These are phyloP conservation scores for Tylopilus plumbeoviolaceoides DNA, from an alignment of 768 basidiomycete species.

Conservation along the genomic window DNA sequence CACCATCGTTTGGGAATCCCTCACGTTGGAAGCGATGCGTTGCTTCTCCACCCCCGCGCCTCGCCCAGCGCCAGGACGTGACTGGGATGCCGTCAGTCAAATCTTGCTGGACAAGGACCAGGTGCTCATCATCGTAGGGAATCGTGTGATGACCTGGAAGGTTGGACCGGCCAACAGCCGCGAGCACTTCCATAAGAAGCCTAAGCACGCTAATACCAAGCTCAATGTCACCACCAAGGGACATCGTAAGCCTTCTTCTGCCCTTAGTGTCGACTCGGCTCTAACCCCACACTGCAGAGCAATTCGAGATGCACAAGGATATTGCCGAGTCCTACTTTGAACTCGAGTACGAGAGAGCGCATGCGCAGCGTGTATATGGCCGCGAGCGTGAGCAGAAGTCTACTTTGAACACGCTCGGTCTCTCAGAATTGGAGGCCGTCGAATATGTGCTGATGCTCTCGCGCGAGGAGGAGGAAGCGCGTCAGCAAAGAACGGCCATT, in stretches of 20 bases:
- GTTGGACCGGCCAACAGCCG: slow-evolving; percentile 42
- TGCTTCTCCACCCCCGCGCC: slow-evolving; percentile 48
- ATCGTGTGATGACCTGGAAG: slow-evolving; percentile 64
- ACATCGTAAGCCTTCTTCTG: slow-evolving; percentile 36
- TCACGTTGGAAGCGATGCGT: slow-evolving; percentile 56
- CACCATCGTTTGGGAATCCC: slow-evolving; percentile 59
- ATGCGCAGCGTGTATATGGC: slow-evolving; percentile 36
- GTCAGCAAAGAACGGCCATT: slow-evolving; percentile 9
- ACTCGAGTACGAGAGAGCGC: slow-evolving; percentile 47
- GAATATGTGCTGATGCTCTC: slow-evolving; percentile 85
- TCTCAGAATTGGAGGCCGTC: slow-evolving; percentile 70
- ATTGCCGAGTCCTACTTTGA: slow-evolving; percentile 56
- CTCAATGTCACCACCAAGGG: slow-evolving; percentile 37
- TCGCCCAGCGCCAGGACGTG: slow-evolving; percentile 30
- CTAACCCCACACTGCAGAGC: slow-evolving; percentile 39
- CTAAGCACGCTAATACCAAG: slow-evolving; percentile 25
- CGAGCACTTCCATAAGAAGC: slow-evolving; percentile 32
- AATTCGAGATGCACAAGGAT: slow-evolving; percentile 57
- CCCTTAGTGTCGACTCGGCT: not conserved
- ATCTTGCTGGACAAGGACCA: slow-evolving; percentile 54
- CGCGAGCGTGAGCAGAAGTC: slow-evolving; percentile 56
- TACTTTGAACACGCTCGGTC: slow-evolving; percentile 57
- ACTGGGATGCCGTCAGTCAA: slow-evolving; percentile 46
- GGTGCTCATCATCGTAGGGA: slow-evolving; percentile 57
- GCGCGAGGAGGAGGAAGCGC: slow-evolving; percentile 57